These are phyloP conservation scores for Boletus pseudo-olivaceus DNA, from an alignment of 768 basidiomycete genomes.

Conservation along the genomic window DNA sequence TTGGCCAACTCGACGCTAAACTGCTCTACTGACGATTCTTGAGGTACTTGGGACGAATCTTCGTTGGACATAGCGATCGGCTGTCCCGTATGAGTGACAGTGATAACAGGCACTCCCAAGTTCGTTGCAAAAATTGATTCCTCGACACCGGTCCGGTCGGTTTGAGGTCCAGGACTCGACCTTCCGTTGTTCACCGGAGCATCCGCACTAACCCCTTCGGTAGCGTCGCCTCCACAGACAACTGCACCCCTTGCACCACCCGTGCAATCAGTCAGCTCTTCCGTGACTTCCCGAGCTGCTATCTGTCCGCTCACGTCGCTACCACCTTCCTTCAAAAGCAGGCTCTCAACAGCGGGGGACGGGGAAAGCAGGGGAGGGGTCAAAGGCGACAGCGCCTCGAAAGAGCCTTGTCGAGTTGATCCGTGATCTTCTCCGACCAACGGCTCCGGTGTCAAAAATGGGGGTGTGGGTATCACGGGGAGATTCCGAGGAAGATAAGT, in stretches of 20 bases:
- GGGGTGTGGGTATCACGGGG: slow-evolving; percentile 5
- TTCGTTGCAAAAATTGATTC: neutral
- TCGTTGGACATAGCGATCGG: neutral
- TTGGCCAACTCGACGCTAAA: neutral
- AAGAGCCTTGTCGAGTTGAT: neutral
- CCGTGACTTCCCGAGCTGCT: neutral
- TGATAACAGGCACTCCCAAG: neutral
- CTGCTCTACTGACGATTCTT: neutral
- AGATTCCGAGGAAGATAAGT: neutral
- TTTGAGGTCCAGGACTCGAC: neutral
- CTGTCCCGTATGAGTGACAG: neutral
- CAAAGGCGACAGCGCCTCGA: neutral
- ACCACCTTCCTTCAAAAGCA: neutral
- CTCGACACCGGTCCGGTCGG: neutral
- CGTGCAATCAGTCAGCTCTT: neutral
- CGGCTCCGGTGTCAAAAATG: neutral
- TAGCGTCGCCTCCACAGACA: neutral
- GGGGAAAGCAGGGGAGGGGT: slow-evolving; percentile 5
- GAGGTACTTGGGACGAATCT: neutral
- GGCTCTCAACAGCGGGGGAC: neutral
- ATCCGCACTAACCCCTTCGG: neutral
- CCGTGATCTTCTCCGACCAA: neutral
- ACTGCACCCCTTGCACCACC: neutral
- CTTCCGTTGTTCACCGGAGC: neutral
- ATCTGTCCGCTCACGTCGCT: neutral